Evolutionary conservation across 441 rosid genomes (phyloP).

Genomic region (Populus hybrid): DNA sequence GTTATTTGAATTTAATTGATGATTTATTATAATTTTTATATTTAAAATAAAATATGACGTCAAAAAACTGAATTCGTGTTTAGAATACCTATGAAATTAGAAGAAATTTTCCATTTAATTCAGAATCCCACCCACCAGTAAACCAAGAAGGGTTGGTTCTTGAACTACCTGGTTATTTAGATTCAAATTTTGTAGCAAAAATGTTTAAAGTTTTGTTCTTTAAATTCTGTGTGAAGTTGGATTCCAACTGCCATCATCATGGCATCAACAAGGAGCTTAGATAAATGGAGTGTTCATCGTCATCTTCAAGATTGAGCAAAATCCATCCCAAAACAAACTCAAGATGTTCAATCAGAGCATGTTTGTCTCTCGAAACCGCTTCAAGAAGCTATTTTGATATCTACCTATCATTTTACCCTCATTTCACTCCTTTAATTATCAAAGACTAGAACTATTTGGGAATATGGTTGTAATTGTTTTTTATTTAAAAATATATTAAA

Average conservation of each 20-base stretch:
- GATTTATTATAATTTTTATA: no score
- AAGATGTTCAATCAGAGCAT: constrained; percentile 30
- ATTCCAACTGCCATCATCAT: constrained; percentile 22
- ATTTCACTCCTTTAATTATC: constrained; percentile 42
- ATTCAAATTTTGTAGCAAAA: background rate
- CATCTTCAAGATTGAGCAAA: constrained; percentile 16
- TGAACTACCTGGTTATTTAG: no score
- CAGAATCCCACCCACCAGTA: no score
- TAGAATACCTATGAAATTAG: no score
- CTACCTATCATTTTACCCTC: constrained; percentile 45
- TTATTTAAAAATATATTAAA: no score
- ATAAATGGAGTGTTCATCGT: constrained; percentile 25
- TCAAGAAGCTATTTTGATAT: constrained; percentile 54
- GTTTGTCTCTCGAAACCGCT: constrained; percentile 30
- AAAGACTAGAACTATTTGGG: constrained; percentile 74
- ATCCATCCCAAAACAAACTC: constrained; percentile 3
- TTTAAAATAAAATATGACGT: no score
- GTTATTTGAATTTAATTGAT: no score
- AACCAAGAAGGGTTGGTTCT: no score
- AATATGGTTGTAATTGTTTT: no score
- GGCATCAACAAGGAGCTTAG: constrained; percentile 37
- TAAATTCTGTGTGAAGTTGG: background rate
- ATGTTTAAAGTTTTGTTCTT: background rate
- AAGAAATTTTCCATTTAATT: no score
- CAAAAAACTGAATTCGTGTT: no score